Percentiles rank a stretch among this genome's conserved stretches.
phyloP scores from a whole-genome alignment of 2,329 filamentous ascomycete genomes.

The Alternaria gansuensis region DNA sequence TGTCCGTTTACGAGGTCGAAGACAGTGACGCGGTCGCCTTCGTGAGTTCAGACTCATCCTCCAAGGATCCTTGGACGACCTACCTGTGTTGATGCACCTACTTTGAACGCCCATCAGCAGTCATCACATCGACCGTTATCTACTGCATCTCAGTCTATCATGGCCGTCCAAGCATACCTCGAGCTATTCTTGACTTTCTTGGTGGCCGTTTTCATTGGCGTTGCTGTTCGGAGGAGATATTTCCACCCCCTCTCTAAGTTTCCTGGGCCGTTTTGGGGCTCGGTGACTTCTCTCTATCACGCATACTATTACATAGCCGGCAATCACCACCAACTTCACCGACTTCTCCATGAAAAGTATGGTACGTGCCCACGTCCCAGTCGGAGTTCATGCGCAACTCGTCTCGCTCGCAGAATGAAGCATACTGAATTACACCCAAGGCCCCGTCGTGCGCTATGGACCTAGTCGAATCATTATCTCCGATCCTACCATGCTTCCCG shows the following conservation, averaged over 20 bases:
- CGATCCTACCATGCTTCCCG: neutral
- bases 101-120: neutral
- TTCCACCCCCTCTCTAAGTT: neutral
- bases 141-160: neutral
- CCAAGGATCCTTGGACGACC: neutral
- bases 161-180: neutral
- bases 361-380: neutral
- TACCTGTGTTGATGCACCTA: neutral
- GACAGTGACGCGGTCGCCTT: neutral
- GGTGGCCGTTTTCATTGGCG: neutral
- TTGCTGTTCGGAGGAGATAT: neutral
- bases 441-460: neutral
- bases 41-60: neutral
- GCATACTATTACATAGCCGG: neutral
- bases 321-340: neutral
- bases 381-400: neutral
- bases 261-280: neutral
- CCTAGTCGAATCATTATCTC: neutral
- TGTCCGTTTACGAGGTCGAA: neutral
- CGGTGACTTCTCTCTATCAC: neutral
- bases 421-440: neutral
- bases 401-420: neutral
- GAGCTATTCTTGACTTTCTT: neutral
- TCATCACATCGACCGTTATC: neutral
- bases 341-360: neutral